phyloP scores from a whole-genome alignment of 78 protist species.

The Speleostelium caveatum region DNA sequence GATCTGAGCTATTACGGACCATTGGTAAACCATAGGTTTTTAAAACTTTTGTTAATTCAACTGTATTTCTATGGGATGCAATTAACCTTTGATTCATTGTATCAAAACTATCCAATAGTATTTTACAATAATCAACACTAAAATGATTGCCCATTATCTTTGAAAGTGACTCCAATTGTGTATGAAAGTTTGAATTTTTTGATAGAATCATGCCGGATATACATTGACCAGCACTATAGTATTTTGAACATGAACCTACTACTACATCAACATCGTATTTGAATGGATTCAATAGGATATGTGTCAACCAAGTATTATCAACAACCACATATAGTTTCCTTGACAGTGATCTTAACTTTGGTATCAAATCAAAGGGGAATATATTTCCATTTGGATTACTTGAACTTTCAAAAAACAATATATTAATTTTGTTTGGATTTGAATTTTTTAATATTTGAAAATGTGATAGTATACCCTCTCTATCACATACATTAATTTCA shows the following conservation, averaged over 20 bases:
- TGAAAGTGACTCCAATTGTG: neutral
- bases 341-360: constrained; percentile 4
- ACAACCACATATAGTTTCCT: constrained; percentile 2
- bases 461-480: neutral
- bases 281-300: neutral
- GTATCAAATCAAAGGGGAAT: constrained; percentile 11
- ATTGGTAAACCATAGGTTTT: neutral
- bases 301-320: constrained; percentile 25
- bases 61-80: neutral
- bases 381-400: constrained; percentile 8
- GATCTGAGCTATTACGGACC: constrained; percentile 1
- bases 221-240: constrained; percentile 20
- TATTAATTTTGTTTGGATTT: neutral
- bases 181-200: neutral
- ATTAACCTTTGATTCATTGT: neutral
- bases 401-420: neutral
- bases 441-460: neutral
- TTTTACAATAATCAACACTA: constrained; percentile 18
- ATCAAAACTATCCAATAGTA: neutral
- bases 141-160: constrained; percentile 13
- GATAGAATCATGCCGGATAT: constrained; percentile 12
- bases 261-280: constrained; percentile 11
- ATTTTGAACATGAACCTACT: constrained; percentile 5
- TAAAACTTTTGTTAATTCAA: constrained; percentile 7
- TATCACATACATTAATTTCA: neutral